phyloP scores from a whole-genome alignment of 2,329 filamentous ascomycete genomes.

The Zymoseptoria passerinii region DNA sequence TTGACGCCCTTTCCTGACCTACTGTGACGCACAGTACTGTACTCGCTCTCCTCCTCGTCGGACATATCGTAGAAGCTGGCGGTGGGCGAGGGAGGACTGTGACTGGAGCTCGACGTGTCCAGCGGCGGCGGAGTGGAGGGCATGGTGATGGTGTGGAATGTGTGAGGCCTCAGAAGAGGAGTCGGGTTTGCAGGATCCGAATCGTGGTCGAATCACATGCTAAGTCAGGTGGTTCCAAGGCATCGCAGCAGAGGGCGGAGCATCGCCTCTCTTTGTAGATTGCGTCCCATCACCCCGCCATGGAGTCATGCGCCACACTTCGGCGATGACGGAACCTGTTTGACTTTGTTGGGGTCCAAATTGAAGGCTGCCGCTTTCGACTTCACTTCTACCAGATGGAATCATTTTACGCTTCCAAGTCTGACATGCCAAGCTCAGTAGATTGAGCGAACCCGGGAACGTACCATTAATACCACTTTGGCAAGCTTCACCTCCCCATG shows the following conservation, averaged over 20 bases:
- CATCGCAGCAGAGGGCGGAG: background rate
- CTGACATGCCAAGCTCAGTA: background rate
- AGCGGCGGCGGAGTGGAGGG: slow-evolving; percentile 10
- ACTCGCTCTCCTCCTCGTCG: slow-evolving; percentile 91
- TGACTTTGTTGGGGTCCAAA: background rate
- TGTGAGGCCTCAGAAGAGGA: background rate
- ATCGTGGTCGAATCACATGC: background rate
- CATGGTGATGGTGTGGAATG: slow-evolving; percentile 5
- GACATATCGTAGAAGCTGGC: slow-evolving; percentile 92
- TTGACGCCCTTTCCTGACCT: slow-evolving; percentile 78
- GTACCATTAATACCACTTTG: background rate
- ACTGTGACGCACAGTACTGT: slow-evolving; percentile 82
- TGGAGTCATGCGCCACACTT: background rate
- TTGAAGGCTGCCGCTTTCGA: background rate
- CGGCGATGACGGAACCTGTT: background rate
- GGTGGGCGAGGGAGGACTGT: slow-evolving; percentile 58
- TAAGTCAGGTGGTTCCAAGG: background rate
- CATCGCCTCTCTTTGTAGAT: background rate
- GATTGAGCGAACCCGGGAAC: background rate
- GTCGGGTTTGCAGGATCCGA: background rate
- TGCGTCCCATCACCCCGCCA: background rate
- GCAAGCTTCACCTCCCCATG: background rate
- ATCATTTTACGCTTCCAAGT: background rate
- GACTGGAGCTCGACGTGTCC: slow-evolving; percentile 12
- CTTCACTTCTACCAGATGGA: background rate